Conservation (phyloP, 129 eudicot species). For the Arctium minus region DNA sequence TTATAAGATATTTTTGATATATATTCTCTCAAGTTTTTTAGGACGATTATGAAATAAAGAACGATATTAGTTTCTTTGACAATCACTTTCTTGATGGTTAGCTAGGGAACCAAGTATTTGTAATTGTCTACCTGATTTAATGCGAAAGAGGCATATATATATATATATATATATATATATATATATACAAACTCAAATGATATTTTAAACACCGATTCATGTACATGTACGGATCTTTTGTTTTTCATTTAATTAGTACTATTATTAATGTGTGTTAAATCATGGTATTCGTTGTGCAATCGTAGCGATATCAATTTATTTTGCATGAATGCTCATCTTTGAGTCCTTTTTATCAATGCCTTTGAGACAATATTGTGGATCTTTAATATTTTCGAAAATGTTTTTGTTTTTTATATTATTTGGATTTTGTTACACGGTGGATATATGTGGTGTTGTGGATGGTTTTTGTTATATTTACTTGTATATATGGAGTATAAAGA, state of each 20-base stretch:
- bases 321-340: background rate
- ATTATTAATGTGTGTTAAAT: background rate
- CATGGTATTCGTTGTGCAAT: background rate
- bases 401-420: background rate
- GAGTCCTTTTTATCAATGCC: background rate
- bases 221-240: no score
- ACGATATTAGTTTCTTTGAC: background rate
- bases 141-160: background rate
- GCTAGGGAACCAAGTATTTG: background rate
- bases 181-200: background rate
- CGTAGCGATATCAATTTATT: background rate
- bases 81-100: no score
- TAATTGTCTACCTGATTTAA: background rate
- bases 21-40: background rate
- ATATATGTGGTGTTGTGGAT: background rate
- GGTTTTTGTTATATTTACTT: background rate
- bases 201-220: background rate
- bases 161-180: no score
- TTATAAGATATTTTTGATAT: background rate
- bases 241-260: background rate
- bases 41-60: background rate
- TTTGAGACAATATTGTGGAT: background rate
- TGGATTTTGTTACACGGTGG: background rate
- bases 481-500: background rate
- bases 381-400: background rate